Percentiles rank a stretch among this genome's conserved stretches.
phyloP scores from a whole-genome alignment of 2,329 filamentous ascomycete genomes.

The Colletotrichum zoysiae region DNA sequence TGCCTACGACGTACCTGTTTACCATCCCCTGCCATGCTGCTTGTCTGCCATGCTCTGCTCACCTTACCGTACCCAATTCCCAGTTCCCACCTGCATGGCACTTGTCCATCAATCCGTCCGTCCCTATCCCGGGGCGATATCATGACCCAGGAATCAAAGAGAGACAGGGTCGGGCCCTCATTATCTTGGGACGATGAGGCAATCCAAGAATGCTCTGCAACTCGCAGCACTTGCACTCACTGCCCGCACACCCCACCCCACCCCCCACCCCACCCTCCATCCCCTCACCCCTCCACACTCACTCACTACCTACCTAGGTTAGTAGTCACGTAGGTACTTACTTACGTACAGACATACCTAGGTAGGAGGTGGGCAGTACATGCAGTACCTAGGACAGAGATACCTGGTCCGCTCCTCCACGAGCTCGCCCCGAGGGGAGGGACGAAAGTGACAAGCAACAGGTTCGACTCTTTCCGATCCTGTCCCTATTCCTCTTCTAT shows the following conservation, averaged over 20 bases:
- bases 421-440: neutral
- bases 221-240: slow-evolving; percentile 19
- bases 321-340: too few species aligned
- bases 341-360: too few species aligned
- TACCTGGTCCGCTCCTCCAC: neutral
- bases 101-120: neutral
- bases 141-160: slow-evolving; percentile 19
- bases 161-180: slow-evolving; percentile 23
- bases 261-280: neutral
- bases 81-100: slow-evolving; percentile 16
- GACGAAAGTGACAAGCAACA: slow-evolving; percentile 13
- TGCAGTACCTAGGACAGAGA: too few species aligned
- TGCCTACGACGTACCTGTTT: neutral
- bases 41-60: neutral
- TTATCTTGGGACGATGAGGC: slow-evolving; percentile 40
- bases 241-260: slow-evolving; percentile 15
- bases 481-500: slow-evolving; percentile 30
- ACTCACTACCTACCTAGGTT: neutral
- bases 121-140: slow-evolving; percentile 19
- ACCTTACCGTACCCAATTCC: slow-evolving; percentile 3
- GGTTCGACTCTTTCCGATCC: slow-evolving; percentile 25
- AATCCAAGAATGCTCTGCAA: slow-evolving; percentile 27
- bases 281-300: neutral
- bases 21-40: neutral
- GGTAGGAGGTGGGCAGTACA: too few species aligned